Base-by-base conservation (phyloP, 75 land plant species). In the Ceratopteris richardii region DNA sequence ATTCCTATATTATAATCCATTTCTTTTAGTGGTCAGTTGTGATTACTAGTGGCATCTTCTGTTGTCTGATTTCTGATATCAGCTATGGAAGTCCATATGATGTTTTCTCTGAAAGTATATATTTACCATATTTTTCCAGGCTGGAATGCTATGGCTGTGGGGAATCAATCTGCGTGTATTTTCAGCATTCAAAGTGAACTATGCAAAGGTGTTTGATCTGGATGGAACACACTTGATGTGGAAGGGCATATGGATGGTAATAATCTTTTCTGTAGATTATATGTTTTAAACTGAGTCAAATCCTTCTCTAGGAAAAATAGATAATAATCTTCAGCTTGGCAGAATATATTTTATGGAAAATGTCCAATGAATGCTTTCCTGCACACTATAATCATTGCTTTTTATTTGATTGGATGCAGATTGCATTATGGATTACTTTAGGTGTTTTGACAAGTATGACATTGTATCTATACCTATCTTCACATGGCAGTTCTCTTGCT, bases 71-170 rank as follows among this genome's bases (percentile, higher is more conserved):
- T 33, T 3, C 37, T 33, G 37, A 9, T 4, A 9, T 33, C 37
- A 33, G 3, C 7, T 33, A 33, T 3, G 9, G 37, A 33, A 33
- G 9, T 4, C 3, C 9, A 9, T 9, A 33, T 9, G 9, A 33
- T 4, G 7, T 9, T 33, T 33, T 33, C 7, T 33, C 9, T 33
- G 37, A n/a, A n/a, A n/a, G n/a, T n/a, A 33, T 9, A 33, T 9
- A 33, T 33, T 33, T 46, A 6, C 30, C 58, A 64, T 69, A 41
- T 19, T 74, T 26, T 77, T 79, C 61, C 80, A 95, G 99, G 77
- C 88, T 26, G 53, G 78, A 77, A 83, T 80, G 83, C 77, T 95
- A 61, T 95, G 97, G 88, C 83, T 95, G 14, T 95, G 99, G 99
- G 98, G 99, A 63, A 63, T 84, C 40, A 95, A 95, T 63, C 54